Evolutionary conservation across 495 filamentous ascomycete species (phyloP).

Genomic region (Aspergillus sclerotiicarbonarius): DNA sequence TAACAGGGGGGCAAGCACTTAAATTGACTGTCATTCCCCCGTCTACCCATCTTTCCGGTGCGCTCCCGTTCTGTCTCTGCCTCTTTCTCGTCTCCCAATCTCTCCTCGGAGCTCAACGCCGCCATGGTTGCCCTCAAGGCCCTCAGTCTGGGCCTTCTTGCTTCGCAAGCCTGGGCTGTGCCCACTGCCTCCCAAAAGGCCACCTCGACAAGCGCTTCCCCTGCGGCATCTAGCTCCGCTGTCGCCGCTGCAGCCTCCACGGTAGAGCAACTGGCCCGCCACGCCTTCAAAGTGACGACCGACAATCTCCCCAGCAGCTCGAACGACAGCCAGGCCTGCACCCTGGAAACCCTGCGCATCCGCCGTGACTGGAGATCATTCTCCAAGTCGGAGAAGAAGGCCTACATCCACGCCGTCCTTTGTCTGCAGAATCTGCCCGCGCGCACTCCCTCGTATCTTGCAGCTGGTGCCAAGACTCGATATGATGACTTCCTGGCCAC

Average conservation of each 20-base stretch:
- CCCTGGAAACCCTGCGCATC: constrained; percentile 44
- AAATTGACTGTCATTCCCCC: no score
- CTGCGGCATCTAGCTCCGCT: constrained; percentile 19
- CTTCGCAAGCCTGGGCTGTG: constrained; percentile 13
- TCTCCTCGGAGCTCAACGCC: constrained; percentile 1
- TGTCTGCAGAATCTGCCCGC: constrained; percentile 57
- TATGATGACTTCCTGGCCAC: constrained; percentile 71
- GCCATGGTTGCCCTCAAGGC: constrained; percentile 18
- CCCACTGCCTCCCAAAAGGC: constrained; percentile 8
- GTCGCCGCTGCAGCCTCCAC: constrained; percentile 19
- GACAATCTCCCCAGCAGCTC: constrained; percentile 12
- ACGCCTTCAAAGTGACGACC: constrained; percentile 18
- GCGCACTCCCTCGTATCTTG: constrained; percentile 37
- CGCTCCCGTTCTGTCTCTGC: neutral
- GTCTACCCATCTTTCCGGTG: neutral
- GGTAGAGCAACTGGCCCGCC: constrained; percentile 16
- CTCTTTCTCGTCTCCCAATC: neutral
- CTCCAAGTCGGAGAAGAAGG: constrained; percentile 42
- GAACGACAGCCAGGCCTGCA: constrained; percentile 43
- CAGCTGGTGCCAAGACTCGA: constrained; percentile 51
- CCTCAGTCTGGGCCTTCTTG: constrained; percentile 15
- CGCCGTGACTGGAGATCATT: constrained; percentile 49
- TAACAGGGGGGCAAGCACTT: no score
- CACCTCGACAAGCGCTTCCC: constrained; percentile 13
- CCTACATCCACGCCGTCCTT: constrained; percentile 61